These are phyloP conservation scores for Echria macrotheca DNA, from an alignment of 495 filamentous ascomycete species.

Conservation along the genomic window DNA sequence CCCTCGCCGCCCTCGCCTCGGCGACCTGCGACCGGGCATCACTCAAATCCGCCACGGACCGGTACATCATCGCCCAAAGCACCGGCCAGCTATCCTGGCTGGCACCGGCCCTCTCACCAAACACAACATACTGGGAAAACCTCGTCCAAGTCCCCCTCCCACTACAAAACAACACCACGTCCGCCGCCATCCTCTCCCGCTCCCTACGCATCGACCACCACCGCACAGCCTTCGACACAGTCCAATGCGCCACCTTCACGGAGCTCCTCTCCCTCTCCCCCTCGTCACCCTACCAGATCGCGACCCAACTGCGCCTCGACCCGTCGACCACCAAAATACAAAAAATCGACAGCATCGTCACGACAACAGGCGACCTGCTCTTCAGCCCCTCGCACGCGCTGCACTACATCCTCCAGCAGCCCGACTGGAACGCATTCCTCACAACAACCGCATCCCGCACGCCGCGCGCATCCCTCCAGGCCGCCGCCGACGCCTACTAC, in stretches of 20 bases:
- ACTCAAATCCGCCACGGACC: background rate
- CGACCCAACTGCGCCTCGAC: constrained; percentile 34
- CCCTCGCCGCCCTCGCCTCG: background rate
- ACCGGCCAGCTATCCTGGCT: background rate
- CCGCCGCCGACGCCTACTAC: constrained; percentile 34
- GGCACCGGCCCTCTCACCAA: background rate
- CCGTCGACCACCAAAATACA: too few species aligned
- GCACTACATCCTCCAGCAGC: too few species aligned
- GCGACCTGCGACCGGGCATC: background rate
- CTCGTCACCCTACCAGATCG: constrained; percentile 32
- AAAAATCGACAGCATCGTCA: too few species aligned
- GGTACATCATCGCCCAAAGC: background rate
- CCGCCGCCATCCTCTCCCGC: constrained; percentile 8
- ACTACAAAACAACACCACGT: too few species aligned
- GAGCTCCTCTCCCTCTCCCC: constrained; percentile 40
- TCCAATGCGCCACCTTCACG: constrained; percentile 41
- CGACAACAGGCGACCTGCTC: too few species aligned
- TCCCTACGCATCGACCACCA: constrained; percentile 17
- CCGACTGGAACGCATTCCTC: constrained; percentile 26
- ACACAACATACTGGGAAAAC: background rate
- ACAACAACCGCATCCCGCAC: constrained; percentile 18
- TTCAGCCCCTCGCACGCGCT: too few species aligned
- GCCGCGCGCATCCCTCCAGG: constrained; percentile 27
- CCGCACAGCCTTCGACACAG: constrained; percentile 26
- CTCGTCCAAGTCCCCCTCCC: background rate